Base-by-base conservation (phyloP, 2,329 filamentous ascomycete species). In the Fusarium torreyae region DNA sequence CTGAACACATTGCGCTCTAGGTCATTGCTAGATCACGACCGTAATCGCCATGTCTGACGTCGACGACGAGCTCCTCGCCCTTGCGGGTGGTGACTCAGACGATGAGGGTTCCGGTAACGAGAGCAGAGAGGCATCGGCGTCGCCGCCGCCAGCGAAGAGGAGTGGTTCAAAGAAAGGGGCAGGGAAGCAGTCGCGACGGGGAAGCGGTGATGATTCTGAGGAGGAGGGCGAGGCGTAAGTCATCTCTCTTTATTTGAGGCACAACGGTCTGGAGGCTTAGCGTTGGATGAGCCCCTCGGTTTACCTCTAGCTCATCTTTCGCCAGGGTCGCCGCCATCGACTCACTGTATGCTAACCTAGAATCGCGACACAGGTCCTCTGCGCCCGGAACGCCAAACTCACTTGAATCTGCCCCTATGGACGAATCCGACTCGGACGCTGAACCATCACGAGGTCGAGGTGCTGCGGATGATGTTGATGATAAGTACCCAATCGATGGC, bases 51-150 rank as follows among this genome's bases (percentile, higher is more conserved):
- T 97, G 94, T 92, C 93, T 58, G 93, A 95, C 77, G 88, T 98
- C 72, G 95, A 98, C 78, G 94, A 95, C 75, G 95, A 98, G 83
- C 90, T 98, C 71, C 91, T 98, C 70, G 94, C 93, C 76, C 90
- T 98, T 70, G 96, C 94, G 56, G 96, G 94, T 75, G 94, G 93
- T 72, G 91, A 88, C 54, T 88, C 88, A 61, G 88, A 86, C 75
- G 88, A 88, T 73, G 88, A 88, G 80, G 86, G 77, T 51, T 79
- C 83, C 76, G 82, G 84, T 80, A 83, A 84, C 74, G 81, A 81
- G 74, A 85, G 87, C 79, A 82, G 88, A 75, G 83, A 85, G 70
- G 85, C 81, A 38, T 87, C 88, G 46, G 84, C 84, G 52, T 87
- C 88, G 66, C 82, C 85, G 65, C 81, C 84, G 67, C 75, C 80